Percentiles rank a stretch among this genome's conserved stretches.
Evolutionary conservation across 2,329 filamentous ascomycete genomes (phyloP).

Genomic region (Zasmidium angulare): DNA sequence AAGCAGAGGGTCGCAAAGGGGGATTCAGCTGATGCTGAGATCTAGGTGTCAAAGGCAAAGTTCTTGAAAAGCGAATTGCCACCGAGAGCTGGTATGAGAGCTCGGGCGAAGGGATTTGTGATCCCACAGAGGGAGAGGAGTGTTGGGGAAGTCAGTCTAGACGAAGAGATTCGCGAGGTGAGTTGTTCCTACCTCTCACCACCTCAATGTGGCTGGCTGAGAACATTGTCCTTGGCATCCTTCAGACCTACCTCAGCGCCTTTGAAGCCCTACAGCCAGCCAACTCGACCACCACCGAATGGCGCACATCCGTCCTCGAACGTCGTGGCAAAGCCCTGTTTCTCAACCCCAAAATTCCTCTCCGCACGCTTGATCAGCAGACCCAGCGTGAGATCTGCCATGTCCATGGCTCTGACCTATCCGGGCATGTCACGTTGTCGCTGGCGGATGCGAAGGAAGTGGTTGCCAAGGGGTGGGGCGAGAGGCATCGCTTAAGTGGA

Average conservation of each 20-base stretch:
- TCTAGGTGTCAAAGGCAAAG: background rate
- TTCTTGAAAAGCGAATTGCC: background rate
- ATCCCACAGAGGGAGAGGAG: background rate
- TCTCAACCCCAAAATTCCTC: background rate
- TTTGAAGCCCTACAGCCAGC: constrained; percentile 6
- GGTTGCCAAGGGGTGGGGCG: constrained; percentile 16
- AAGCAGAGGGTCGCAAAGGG: too few species aligned
- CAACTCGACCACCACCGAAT: constrained; percentile 2
- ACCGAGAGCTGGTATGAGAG: background rate
- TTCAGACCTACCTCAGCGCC: constrained; percentile 3
- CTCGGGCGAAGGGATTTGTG: background rate
- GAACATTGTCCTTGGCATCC: background rate
- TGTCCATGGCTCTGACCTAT: constrained; percentile 13
- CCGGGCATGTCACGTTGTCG: constrained; percentile 15
- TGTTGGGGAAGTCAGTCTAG: background rate
- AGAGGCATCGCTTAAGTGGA: constrained; percentile 16
- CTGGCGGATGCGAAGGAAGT: constrained; percentile 14
- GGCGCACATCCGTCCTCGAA: constrained; percentile 14
- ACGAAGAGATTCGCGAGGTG: background rate
- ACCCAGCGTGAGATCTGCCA: constrained; percentile 15
- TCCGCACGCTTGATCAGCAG: background rate
- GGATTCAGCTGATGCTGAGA: background rate
- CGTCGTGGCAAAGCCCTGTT: constrained; percentile 15
- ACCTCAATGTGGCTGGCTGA: background rate
- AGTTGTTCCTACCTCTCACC: background rate